Evolutionary conservation across 75 land plant genomes (phyloP).

Genomic region (Pinus tabuliformis): DNA sequence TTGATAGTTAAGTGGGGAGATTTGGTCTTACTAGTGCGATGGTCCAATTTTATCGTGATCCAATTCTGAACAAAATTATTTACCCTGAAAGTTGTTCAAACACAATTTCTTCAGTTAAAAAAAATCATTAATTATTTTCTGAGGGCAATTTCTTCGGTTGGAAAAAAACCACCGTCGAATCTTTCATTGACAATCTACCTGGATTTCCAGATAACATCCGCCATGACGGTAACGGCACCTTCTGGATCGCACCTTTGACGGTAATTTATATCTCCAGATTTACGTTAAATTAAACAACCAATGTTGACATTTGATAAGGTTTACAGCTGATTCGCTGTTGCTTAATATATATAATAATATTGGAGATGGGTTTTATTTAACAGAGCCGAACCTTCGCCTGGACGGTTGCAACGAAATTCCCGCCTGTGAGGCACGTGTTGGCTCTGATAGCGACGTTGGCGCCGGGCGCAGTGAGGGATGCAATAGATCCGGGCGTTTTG

Average conservation of each 20-base stretch:
- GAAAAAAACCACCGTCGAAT: constrained; percentile 39
- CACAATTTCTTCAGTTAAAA: no score
- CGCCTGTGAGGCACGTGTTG: constrained; percentile 28
- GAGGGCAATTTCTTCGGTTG: no score
- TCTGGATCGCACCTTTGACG: constrained; percentile 48
- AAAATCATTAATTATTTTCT: no score
- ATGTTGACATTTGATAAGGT: not conserved
- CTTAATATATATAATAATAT: no score
- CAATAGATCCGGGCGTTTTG: constrained; percentile 17
- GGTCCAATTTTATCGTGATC: no score
- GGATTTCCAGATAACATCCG: constrained; percentile 73
- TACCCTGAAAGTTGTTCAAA: no score
- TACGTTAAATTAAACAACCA: not conserved
- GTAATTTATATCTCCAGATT: constrained; percentile 12
- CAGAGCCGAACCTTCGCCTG: not conserved
- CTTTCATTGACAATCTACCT: constrained; percentile 48
- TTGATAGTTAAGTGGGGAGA: no score
- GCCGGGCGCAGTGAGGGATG: not conserved
- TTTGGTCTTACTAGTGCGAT: no score
- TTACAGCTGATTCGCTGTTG: not conserved
- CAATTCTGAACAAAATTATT: no score
- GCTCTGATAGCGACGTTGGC: constrained; percentile 9
- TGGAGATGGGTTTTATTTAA: no score
- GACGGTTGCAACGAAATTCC: constrained; percentile 12
- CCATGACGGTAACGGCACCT: constrained; percentile 48